phyloP scores from a whole-genome alignment of 129 eudicot species.

The Saussurea involucrata region DNA sequence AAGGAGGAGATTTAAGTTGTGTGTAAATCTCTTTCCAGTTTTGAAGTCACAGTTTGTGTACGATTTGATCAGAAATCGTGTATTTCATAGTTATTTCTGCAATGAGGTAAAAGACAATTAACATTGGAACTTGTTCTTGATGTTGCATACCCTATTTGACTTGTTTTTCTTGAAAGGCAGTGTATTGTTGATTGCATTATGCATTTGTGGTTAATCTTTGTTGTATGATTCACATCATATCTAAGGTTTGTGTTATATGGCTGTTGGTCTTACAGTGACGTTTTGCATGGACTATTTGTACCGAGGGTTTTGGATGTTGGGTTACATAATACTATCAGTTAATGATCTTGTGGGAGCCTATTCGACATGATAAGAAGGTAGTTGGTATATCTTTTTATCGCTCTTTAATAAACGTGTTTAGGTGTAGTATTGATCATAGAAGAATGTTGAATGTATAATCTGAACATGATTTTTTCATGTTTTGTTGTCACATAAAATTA shows the following conservation, averaged over 20 bases:
- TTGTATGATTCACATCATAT: background rate
- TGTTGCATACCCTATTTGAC: background rate
- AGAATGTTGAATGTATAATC: too few species aligned
- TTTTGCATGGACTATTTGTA: background rate
- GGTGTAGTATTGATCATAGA: too few species aligned
- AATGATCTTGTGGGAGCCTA: background rate
- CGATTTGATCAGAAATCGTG: slow-evolving; percentile 10
- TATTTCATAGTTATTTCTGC: slow-evolving; percentile 17
- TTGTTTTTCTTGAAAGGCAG: background rate
- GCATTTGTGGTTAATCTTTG: background rate
- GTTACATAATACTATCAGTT: background rate
- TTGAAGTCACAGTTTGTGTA: slow-evolving; percentile 11
- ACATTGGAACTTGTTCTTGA: background rate
- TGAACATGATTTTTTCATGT: too few species aligned
- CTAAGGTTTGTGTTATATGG: too few species aligned
- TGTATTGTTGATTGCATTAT: slow-evolving; percentile 9
- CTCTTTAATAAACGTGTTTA: background rate
- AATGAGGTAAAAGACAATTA: slow-evolving; percentile 11
- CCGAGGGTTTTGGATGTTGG: background rate
- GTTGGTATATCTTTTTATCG: background rate
- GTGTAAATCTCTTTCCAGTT: slow-evolving; percentile 27
- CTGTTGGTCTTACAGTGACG: background rate
- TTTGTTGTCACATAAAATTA: too few species aligned
- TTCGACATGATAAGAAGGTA: background rate
- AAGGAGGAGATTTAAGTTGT: slow-evolving; percentile 11